Base-by-base conservation (phyloP, 805 yeast genomes). In the Myxozyma mucilagina region DNA sequence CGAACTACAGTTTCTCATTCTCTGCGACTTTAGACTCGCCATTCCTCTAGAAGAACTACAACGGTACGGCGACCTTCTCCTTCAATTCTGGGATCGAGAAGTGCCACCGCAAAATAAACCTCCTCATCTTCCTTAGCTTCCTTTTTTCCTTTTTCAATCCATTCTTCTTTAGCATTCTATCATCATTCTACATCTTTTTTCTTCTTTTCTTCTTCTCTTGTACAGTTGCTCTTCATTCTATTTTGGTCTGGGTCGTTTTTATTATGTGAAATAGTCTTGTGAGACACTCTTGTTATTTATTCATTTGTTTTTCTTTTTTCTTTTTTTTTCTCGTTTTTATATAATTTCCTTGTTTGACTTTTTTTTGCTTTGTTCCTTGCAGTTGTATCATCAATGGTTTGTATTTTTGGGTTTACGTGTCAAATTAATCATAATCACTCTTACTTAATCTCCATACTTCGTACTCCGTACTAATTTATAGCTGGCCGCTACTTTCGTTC, bases 1-100 rank as follows among this genome's bases (percentile, higher is more conserved):
- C 67, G 99, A 94, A 74, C 77, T 94, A 49, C 97, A 93, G 73
- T 92, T 94, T 72, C 76, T 93, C 68, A 74, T 92, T 53, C 77
- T 93, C 61, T 80, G 91, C 54, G 97, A 94, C 75, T 93, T 94
- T 75, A 85, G 87, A 71, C 78, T 93, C 63, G 83, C 92, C 84
- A 89, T 94, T 48, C 87, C 90, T 38, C 87, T 89, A 13, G 97
- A 92, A 71, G 99, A 94, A 73, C 79, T 93, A 70, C 96, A 91
- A 70, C 81, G 87, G 67, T 93, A 93, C 73, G 97, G 96, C 10
- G 96, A 90, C 73, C 78, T 92, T 58, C 78, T 93, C 70, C 78
- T 89, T 70, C 84, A 88, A 73, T 93, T 90, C 73, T 90, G 97
- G 94, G 84, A 82, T 69, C 75, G 90, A 36, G 66, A 62, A 36